These are phyloP conservation scores for Russula ochroleuca DNA, from an alignment of 768 basidiomycete species.

Conservation along the genomic window DNA sequence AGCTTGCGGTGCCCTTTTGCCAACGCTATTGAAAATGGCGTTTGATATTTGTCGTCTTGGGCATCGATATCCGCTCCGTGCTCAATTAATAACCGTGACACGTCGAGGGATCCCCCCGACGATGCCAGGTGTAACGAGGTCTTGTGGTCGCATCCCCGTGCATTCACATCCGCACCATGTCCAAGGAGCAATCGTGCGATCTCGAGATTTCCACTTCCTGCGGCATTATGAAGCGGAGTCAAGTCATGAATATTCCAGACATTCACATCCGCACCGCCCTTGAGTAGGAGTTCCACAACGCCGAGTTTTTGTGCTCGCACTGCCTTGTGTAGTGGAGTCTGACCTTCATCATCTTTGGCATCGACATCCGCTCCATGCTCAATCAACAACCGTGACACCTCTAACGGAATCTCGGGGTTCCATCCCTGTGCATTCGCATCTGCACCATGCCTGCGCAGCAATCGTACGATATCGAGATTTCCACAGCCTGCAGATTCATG, in stretches of 20 bases:
- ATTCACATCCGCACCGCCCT: no score
- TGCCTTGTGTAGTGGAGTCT: constrained; percentile 1
- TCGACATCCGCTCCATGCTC: no score
- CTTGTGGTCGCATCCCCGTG: not conserved
- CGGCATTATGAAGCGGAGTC: no score
- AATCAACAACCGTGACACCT: no score
- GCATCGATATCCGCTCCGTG: not conserved
- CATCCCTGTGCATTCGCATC: no score
- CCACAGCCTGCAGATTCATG: not conserved
- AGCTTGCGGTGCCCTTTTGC: not conserved
- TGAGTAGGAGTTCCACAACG: not conserved
- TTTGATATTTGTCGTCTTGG: not conserved
- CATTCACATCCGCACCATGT: not conserved
- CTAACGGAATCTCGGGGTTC: no score
- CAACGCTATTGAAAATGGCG: not conserved
- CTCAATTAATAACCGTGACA: not conserved
- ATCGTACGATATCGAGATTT: not conserved
- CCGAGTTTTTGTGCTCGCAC: not conserved
- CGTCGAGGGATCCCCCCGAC: not conserved
- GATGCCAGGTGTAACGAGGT: not conserved
- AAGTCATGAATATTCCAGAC: no score
- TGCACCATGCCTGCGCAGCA: not conserved
- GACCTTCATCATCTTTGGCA: no score
- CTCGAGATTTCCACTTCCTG: no score
- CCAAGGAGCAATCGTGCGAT: no score